Conservation (phyloP, 1,284 basidiomycete genomes). For the Sporisorium graminicola region DNA sequence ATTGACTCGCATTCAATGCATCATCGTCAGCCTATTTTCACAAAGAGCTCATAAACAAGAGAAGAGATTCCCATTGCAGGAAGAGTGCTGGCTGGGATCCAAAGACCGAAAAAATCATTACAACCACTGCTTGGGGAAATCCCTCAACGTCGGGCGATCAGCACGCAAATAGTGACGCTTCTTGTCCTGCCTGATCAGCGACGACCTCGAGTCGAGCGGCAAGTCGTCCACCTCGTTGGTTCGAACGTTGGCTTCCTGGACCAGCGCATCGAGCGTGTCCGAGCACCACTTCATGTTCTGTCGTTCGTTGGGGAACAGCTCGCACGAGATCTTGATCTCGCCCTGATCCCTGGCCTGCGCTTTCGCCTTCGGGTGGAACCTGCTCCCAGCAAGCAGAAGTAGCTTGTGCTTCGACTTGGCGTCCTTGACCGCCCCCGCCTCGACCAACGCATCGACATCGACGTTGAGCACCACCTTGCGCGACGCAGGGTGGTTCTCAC, state of each 20-base stretch:
- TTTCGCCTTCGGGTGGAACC: conserved; percentile 42
- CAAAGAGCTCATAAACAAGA: no score
- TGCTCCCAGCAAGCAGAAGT: conserved; percentile 69
- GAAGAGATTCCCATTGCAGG: no score
- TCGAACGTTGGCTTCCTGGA: conserved; percentile 66
- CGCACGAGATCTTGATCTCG: conserved; percentile 69
- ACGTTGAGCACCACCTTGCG: conserved; percentile 69
- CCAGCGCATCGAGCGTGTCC: conserved; percentile 69
- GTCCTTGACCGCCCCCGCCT: conserved; percentile 44
- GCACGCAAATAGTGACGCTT: conserved; percentile 47
- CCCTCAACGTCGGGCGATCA: conserved; percentile 55
- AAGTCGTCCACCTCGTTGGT: conserved; percentile 63
- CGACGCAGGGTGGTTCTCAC: conserved; percentile 69
- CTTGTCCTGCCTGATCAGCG: conserved; percentile 54
- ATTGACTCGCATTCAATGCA: no score
- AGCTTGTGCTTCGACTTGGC: conserved; percentile 68
- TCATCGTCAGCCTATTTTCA: no score
- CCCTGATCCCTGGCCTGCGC: conserved; percentile 30
- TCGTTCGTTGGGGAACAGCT: conserved; percentile 66
- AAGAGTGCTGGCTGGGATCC: no score
- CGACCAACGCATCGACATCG: conserved; percentile 56
- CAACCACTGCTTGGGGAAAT: conserved; percentile 70
- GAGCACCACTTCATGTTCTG: conserved; percentile 72
- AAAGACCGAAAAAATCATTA: conserved; percentile 7
- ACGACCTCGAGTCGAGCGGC: conserved; percentile 66